Evolutionary conservation across 202 grass and related monocot species (phyloP).

Genomic region (Musa balbisiana): DNA sequence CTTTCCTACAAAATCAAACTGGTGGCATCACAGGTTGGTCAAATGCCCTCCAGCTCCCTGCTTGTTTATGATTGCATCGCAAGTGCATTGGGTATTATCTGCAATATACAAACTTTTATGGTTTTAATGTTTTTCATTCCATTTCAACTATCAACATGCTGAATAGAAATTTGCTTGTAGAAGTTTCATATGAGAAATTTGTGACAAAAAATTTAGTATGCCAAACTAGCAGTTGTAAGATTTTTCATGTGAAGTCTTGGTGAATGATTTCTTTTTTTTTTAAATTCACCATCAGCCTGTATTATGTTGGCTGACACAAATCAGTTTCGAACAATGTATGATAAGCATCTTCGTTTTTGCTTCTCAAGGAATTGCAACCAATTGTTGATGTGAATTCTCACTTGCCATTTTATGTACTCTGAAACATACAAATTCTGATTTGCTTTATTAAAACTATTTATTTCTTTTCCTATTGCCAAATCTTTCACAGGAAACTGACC

Average conservation of each 20-base stretch:
- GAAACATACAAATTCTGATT: neutral
- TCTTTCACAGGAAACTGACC: slow-evolving; percentile 60
- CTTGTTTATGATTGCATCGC: neutral
- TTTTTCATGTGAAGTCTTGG: neutral
- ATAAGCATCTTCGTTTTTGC: neutral
- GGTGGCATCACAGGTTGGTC: neutral
- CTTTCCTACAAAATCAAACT: no score
- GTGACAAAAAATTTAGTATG: no score
- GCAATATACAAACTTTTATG: neutral
- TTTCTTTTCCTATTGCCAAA: neutral
- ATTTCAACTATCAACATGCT: neutral
- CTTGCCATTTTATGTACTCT: neutral
- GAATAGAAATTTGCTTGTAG: neutral
- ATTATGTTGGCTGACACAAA: neutral
- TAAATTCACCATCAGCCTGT: neutral
- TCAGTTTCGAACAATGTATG: neutral
- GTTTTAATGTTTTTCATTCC: neutral
- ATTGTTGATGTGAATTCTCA: neutral
- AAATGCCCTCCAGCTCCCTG: neutral
- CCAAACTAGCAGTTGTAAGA: neutral
- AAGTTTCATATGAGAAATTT: neutral
- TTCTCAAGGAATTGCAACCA: neutral
- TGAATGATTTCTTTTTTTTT: neutral
- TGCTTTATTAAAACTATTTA: neutral
- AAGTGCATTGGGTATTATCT: neutral